Conservation (phyloP, 2,329 filamentous ascomycete species). For the Colletotrichum musae region DNA sequence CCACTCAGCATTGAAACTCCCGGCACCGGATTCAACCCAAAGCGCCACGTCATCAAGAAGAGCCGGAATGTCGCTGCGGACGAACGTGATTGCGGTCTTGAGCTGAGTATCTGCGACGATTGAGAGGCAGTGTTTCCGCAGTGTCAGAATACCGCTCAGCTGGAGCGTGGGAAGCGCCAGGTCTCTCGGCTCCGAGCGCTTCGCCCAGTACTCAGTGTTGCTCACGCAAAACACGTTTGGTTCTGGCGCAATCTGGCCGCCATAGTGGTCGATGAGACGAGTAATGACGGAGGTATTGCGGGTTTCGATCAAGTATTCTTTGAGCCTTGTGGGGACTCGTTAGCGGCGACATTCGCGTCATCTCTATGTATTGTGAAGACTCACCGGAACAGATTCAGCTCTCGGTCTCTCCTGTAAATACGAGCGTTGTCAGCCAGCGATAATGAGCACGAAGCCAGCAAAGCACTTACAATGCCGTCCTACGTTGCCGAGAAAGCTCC, state of each 20-base stretch:
- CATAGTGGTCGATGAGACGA: conserved; percentile 50
- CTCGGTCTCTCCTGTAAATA: background rate
- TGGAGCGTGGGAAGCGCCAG: conserved; percentile 50
- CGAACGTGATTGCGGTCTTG: conserved; percentile 52
- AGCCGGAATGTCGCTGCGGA: conserved; percentile 57
- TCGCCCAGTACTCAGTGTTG: conserved; percentile 58
- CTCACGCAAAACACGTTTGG: conserved; percentile 61
- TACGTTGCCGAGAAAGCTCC: background rate
- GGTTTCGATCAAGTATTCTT: conserved; percentile 52
- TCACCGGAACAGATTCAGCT: conserved; percentile 44
- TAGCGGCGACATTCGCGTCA: background rate
- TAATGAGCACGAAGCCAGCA: background rate
- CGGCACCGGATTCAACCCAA: conserved; percentile 61
- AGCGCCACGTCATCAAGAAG: conserved; percentile 57
- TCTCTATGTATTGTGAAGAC: conserved; percentile 19
- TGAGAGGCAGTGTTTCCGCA: conserved; percentile 60
- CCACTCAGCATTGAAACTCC: conserved; percentile 53
- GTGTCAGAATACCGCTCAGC: conserved; percentile 58
- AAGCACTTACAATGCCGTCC: background rate
- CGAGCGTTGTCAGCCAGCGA: background rate
- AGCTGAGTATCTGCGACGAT: conserved; percentile 60
- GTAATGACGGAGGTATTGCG: conserved; percentile 54
- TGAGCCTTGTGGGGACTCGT: conserved; percentile 45
- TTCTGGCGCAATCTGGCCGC: conserved; percentile 23
- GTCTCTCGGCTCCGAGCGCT: conserved; percentile 47